Conservation (phyloP, 179 eudicot species). For the Carnegiea gigantea region DNA sequence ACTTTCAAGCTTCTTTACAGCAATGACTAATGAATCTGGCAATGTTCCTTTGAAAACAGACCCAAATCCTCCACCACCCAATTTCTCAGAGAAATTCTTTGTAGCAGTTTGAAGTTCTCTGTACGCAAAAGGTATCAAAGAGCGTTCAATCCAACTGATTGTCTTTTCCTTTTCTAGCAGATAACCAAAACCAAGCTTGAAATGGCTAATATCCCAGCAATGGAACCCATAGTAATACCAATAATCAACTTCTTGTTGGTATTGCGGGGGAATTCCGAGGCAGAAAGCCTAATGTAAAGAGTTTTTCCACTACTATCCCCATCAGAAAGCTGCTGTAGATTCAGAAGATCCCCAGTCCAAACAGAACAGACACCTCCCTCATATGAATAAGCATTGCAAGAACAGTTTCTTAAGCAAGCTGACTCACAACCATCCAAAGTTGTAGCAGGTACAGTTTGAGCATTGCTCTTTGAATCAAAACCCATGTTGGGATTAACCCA, state of each 20-base stretch:
- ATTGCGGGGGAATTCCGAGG: conserved; percentile 39
- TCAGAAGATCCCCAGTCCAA: conserved; percentile 48
- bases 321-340: conserved; percentile 37
- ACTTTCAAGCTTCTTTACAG: conserved; percentile 63
- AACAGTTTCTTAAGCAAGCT: conserved; percentile 51
- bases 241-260: conserved; percentile 31
- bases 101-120: conserved; percentile 54
- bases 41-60: conserved; percentile 64
- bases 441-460: conserved; percentile 14
- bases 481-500: conserved; percentile 15
- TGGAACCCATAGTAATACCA: conserved; percentile 41
- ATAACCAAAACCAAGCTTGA: conserved; percentile 29
- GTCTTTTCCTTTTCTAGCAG: conserved; percentile 23
- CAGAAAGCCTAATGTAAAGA: conserved; percentile 46
- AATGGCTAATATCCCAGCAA: conserved; percentile 22
- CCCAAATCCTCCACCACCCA: conserved; percentile 68
- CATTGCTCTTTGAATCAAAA: conserved; percentile 32
- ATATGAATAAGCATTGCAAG: conserved; percentile 65
- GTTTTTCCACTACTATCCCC: conserved; percentile 34
- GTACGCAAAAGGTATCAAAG: conserved; percentile 48
- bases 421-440: conserved; percentile 42
- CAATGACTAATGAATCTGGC: conserved; percentile 51
- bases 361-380: conserved; percentile 39
- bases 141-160: conserved; percentile 37
- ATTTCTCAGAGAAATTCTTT: conserved; percentile 61